A percentile compares a stretch with the other conserved stretches of the same genome.
phyloP scores from a whole-genome alignment of 352 stramenopile species.

The Globisporangium irregulare region DNA sequence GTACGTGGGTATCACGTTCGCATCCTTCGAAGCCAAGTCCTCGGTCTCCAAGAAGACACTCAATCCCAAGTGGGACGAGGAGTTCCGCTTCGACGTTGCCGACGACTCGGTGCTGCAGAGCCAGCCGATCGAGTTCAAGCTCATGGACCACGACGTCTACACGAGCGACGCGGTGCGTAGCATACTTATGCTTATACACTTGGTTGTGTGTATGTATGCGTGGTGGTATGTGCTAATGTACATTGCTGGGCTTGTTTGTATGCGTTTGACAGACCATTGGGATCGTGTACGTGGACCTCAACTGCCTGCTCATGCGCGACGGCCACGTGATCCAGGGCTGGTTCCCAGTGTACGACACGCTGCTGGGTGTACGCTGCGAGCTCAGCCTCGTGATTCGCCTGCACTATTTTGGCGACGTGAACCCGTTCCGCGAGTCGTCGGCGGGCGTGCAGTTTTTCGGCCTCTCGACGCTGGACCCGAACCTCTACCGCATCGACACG shows the following conservation, averaged over 20 bases:
- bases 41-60: conserved; percentile 91
- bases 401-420: conserved; percentile 96
- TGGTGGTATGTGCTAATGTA: not conserved
- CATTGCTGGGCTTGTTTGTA: not conserved
- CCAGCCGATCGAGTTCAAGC: conserved; percentile 97
- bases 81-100: conserved; percentile 98
- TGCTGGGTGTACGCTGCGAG: conserved; percentile 94
- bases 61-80: conserved; percentile 97
- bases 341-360: conserved; percentile 98
- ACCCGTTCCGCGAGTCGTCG: conserved; percentile 97
- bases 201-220: not conserved
- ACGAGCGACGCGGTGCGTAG: conserved; percentile 77
- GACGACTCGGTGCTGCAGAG: conserved; percentile 98
- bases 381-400: conserved; percentile 94
- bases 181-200: not conserved
- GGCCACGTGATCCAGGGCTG: conserved; percentile 93
- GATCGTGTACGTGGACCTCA: conserved; percentile 97
- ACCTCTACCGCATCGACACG: conserved; percentile 84
- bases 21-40: conserved; percentile 86
- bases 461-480: conserved; percentile 91
- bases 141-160: conserved; percentile 95
- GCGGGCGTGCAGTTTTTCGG: conserved; percentile 98
- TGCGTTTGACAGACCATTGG: conserved; percentile 80
- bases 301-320: conserved; percentile 95
- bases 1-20: conserved; percentile 88